phyloP scores from a whole-genome alignment of 1,139 yeast species.

The Torulaspora pretoriensis region DNA sequence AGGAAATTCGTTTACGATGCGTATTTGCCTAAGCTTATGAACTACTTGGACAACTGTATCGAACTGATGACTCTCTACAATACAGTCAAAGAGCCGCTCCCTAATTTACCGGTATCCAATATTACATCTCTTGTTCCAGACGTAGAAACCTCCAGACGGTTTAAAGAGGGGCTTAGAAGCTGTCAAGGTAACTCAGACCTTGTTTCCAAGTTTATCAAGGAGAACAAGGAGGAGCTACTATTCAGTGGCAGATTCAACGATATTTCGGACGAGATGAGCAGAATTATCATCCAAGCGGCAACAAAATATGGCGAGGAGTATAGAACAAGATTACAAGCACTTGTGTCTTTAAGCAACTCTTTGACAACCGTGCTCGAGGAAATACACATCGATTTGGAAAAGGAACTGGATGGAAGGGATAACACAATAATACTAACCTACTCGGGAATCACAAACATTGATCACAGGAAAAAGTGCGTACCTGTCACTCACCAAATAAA shows the following conservation, averaged over 20 bases:
- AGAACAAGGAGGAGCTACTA: conserved; percentile 25
- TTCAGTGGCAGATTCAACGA: conserved; percentile 25
- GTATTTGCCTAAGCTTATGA: conserved; percentile 32
- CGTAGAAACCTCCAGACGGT: conserved; percentile 8
- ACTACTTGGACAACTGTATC: conserved; percentile 25
- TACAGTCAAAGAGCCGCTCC: conserved; percentile 11
- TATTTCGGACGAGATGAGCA: conserved; percentile 25
- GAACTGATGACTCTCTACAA: conserved; percentile 21
- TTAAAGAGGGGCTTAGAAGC: conserved; percentile 3
- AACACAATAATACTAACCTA: conserved; percentile 5
- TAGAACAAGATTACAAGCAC: conserved; percentile 6
- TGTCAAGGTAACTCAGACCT: conserved; percentile 19
- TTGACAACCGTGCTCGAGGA: conserved; percentile 6
- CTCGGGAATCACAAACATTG: conserved; percentile 1
- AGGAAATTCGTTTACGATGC: conserved; percentile 32
- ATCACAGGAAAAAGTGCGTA: conserved; percentile 1
- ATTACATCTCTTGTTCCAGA: conserved; percentile 15
- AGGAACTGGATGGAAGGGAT: conserved; percentile 11
- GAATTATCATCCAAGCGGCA: conserved; percentile 14
- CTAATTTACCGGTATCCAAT: conserved; percentile 6
- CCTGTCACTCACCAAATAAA: conserved; percentile 14
- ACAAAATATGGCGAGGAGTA: conserved; percentile 23
- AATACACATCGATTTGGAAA: conserved; percentile 7
- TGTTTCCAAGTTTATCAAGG: conserved; percentile 24
- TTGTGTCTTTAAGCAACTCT: conserved; percentile 1